Base-by-base conservation (phyloP, 164 flowering plant species). In the Buxus sempervirens region DNA sequence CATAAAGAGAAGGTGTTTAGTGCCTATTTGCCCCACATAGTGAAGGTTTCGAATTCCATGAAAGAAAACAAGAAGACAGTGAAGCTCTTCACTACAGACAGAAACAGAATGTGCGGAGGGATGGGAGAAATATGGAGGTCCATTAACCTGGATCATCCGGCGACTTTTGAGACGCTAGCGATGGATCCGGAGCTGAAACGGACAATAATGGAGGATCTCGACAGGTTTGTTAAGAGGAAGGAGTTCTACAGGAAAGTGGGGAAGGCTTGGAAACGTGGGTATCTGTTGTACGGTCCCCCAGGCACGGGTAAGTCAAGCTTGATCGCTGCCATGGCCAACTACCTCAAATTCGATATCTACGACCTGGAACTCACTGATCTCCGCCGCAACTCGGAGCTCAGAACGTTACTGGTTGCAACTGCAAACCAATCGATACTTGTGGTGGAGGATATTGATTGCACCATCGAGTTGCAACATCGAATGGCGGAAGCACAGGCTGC, bases 251-350 rank as follows among this genome's bases (percentile, higher is more conserved):
- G 78, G 78, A 80, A 76, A 55, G 84, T 82, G 0, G 90, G 95
- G 24, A 87, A 76, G 72, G 88, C 89, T 27, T 86, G 91, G 95
- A 89, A 86, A 70, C 76, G 90, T 0, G 91, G 92, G 73, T 89
- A 87, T 28, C 70, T 89, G 78, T 70, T 89, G 48, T 79, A 81
- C 60, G 95, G 90, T 6, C 95, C 91, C 9, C 90, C 92, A 1
- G 89, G 96, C 0, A 89, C 89, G 0, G 93, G 93, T 20, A 88
- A 90, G 61, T 86, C 93, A 26, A 90, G 90, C 64, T 76, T 88
- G 82, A 80, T 90, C 4, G 96, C 90, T 9, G 88, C 91, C 48
- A 84, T 90, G 82, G 90, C 93, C 22, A 90, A 90, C 68, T 80
- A 85, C 49, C 80, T 90, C 5, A 83, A 78, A 62, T 88, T 80